A percentile compares a stretch with the other conserved stretches of the same genome.
These are phyloP conservation scores for Xanthoceras sorbifolium DNA, from an alignment of 345 rosid species.

Conservation along the genomic window DNA sequence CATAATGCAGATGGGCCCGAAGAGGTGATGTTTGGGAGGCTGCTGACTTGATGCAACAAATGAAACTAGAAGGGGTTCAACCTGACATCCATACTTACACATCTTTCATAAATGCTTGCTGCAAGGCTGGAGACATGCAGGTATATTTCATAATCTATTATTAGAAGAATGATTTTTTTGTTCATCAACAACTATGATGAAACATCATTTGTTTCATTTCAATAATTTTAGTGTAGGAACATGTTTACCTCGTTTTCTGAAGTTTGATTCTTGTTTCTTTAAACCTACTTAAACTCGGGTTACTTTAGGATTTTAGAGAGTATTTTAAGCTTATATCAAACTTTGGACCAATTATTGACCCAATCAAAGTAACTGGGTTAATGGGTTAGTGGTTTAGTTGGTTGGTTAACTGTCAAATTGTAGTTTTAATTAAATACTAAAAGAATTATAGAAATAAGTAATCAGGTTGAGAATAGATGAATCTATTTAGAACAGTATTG, in stretches of 20 bases:
- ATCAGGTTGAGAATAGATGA: background rate
- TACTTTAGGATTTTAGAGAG: background rate
- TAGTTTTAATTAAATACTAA: background rate
- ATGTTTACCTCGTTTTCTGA: background rate
- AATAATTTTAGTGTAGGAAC: background rate
- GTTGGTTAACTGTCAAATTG: background rate
- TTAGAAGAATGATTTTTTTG: background rate
- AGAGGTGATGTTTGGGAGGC: constrained; percentile 99
- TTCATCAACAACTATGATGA: background rate
- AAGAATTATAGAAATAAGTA: background rate
- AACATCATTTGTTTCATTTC: background rate
- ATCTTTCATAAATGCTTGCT: constrained; percentile 89
- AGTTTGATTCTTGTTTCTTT: background rate
- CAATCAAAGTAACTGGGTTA: background rate
- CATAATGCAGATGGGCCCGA: constrained; percentile 79
- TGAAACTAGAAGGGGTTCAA: constrained; percentile 80
- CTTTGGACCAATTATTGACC: background rate
- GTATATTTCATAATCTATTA: constrained; percentile 36
- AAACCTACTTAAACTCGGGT: background rate
- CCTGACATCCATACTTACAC: constrained; percentile 94
- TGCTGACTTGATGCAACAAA: constrained; percentile 90
- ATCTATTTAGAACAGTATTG: background rate
- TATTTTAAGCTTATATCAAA: background rate
- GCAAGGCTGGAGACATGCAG: constrained; percentile 96
- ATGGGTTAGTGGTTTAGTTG: background rate